Evolutionary conservation across 805 yeast genomes (phyloP).

Genomic region (Candida morakotiae): DNA sequence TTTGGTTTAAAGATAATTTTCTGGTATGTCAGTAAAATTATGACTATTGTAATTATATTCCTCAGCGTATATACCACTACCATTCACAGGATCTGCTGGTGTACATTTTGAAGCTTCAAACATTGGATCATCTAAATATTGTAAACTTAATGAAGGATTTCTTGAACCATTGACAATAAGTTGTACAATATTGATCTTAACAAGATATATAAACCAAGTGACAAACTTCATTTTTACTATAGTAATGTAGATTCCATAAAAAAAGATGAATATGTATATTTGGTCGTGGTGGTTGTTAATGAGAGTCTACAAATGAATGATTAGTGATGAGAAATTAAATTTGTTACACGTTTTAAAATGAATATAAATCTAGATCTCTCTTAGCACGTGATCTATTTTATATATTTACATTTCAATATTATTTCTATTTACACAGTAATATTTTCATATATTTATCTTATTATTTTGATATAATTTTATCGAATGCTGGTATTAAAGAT

Average conservation of each 20-base stretch:
- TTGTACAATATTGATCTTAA: conserved; percentile 35
- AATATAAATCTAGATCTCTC: not conserved
- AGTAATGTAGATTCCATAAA: not conserved
- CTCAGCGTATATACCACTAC: conserved; percentile 16
- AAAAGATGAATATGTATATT: not conserved
- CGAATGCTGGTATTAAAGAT: conserved; percentile 94
- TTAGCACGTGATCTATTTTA: not conserved
- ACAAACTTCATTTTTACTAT: conserved; percentile 26
- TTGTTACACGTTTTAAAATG: not conserved
- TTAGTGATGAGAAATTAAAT: not conserved
- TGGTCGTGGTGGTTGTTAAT: not conserved
- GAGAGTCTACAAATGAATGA: not conserved
- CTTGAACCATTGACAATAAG: conserved; percentile 31
- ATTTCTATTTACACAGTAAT: not conserved
- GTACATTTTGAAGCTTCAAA: conserved; percentile 25
- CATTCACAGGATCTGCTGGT: conserved; percentile 7
- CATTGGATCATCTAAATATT: conserved; percentile 30
- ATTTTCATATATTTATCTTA: not conserved
- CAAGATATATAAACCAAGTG: conserved; percentile 27
- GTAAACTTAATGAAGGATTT: conserved; percentile 26
- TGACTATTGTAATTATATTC: conserved; percentile 17
- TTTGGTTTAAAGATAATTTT: conserved; percentile 1
- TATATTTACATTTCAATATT: not conserved
- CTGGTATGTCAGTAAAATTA: conserved; percentile 32
- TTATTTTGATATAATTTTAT: conserved; percentile 34